Conservation (phyloP, 2,329 filamentous ascomycete species). For the Stemphylium beticola region DNA sequence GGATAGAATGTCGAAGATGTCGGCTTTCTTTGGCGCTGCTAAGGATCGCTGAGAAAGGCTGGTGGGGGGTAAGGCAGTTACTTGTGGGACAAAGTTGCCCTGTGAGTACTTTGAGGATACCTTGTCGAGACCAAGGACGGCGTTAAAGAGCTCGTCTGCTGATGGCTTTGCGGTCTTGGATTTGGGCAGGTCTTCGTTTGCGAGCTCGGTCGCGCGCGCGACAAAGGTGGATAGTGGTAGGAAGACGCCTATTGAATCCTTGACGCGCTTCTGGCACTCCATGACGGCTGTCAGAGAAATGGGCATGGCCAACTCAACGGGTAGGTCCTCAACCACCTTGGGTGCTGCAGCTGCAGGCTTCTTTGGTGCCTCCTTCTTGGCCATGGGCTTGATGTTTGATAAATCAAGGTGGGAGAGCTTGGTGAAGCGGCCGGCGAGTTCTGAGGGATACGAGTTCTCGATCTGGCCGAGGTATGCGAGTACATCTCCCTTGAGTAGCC, state of each 20-base stretch:
- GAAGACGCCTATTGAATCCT: slow-evolving; percentile 77
- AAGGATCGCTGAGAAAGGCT: slow-evolving; percentile 30
- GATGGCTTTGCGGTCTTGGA: slow-evolving; percentile 69
- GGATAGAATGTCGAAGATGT: slow-evolving; percentile 82
- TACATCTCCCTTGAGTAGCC: slow-evolving; percentile 93
- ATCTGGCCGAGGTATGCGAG: slow-evolving; percentile 87
- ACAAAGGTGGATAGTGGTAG: slow-evolving; percentile 88
- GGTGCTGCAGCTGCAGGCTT: slow-evolving; percentile 52
- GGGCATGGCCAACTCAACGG: slow-evolving; percentile 70
- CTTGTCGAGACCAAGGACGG: slow-evolving; percentile 75
- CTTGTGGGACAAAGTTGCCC: slow-evolving; percentile 75
- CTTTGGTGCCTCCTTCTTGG: slow-evolving; percentile 53
- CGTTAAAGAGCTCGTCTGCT: slow-evolving; percentile 84
- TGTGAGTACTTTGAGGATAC: slow-evolving; percentile 55
- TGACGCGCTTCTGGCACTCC: slow-evolving; percentile 79
- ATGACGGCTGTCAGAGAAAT: slow-evolving; percentile 81
- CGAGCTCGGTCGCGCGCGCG: slow-evolving; percentile 80
- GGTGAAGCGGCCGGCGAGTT: slow-evolving; percentile 72
- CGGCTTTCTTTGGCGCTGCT: slow-evolving; percentile 61
- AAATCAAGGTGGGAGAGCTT: slow-evolving; percentile 87
- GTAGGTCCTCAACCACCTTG: slow-evolving; percentile 53
- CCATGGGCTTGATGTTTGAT: slow-evolving; percentile 87
- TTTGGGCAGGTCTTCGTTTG: slow-evolving; percentile 83
- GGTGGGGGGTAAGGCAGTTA: slow-evolving; percentile 57
- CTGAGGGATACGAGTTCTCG: slow-evolving; percentile 71